Evolutionary conservation across 495 filamentous ascomycete species (phyloP).

Genomic region (Penicillium antarcticum): DNA sequence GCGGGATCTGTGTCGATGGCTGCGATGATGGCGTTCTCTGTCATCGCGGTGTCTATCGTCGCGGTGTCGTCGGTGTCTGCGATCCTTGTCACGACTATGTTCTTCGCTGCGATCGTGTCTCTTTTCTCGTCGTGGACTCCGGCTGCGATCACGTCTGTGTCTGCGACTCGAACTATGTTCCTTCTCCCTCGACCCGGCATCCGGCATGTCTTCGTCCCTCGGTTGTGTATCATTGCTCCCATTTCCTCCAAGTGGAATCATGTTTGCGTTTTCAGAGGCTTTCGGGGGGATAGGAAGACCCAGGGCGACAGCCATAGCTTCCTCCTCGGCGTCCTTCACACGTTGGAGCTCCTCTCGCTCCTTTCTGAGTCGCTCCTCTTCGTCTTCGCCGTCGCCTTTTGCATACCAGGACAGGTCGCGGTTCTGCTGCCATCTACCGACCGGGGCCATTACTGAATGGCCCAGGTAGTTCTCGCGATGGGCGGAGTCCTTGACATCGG

Average conservation of each 20-base stretch:
- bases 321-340: constrained; percentile 91
- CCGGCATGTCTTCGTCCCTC: constrained; percentile 17
- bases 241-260: constrained; percentile 36
- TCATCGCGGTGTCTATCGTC: constrained; percentile 35
- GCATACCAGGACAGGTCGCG: constrained; percentile 88
- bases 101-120: constrained; percentile 28
- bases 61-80: constrained; percentile 31
- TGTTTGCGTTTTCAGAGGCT: constrained; percentile 37
- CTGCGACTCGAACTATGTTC: constrained; percentile 25
- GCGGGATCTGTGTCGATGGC: constrained; percentile 32
- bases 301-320: constrained; percentile 77
- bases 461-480: constrained; percentile 98
- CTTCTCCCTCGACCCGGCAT: constrained; percentile 17
- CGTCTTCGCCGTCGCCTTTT: constrained; percentile 56
- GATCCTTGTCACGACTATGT: constrained; percentile 34
- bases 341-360: constrained; percentile 71
- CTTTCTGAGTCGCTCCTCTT: constrained; percentile 57
- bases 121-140: constrained; percentile 31
- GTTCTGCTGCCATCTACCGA: constrained; percentile 94
- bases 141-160: constrained; percentile 29
- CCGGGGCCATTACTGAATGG: constrained; percentile 90
- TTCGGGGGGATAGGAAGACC: constrained; percentile 66
- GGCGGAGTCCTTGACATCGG: constrained; percentile 79
- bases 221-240: constrained; percentile 19
- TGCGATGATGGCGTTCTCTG: constrained; percentile 24